Percentiles rank a stretch among this genome's conserved stretches.
Evolutionary conservation across 345 rosid species (phyloP).

Genomic region (Schrenkiella parvula): DNA sequence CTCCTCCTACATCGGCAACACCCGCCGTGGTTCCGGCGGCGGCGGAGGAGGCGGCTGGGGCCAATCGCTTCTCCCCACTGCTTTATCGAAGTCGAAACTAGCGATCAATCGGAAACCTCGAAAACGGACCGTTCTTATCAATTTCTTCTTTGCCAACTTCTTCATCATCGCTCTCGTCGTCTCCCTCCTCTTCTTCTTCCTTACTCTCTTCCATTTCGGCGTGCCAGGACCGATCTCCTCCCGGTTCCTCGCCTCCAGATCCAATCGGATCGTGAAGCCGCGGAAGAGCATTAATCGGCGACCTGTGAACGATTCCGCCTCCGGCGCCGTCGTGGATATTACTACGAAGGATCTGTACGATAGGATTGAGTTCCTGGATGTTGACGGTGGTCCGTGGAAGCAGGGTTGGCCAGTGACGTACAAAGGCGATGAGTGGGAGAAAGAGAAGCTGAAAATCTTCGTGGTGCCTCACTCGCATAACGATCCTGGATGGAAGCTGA

Average conservation of each 20-base stretch:
- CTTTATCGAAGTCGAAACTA: constrained; percentile 50
- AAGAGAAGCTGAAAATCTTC: constrained; percentile 74
- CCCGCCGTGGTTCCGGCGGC: constrained; percentile 53
- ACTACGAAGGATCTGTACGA: constrained; percentile 87
- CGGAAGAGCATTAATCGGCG: constrained; percentile 32
- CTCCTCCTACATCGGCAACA: constrained; percentile 60
- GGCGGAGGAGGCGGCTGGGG: constrained; percentile 46
- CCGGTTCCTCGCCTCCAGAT: constrained; percentile 42
- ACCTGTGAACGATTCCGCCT: constrained; percentile 29
- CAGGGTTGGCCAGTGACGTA: constrained; percentile 90
- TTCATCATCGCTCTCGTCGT: constrained; percentile 61
- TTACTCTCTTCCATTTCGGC: constrained; percentile 69
- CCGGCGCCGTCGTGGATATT: constrained; percentile 62
- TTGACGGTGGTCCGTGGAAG: constrained; percentile 92
- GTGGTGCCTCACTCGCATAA: constrained; percentile 98
- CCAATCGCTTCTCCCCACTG: constrained; percentile 44
- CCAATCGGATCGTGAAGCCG: constrained; percentile 26
- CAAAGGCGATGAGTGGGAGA: constrained; percentile 82
- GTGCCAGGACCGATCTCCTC: constrained; percentile 69
- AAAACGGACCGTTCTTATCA: constrained; percentile 52
- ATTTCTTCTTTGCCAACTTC: constrained; percentile 70
- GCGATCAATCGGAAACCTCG: constrained; percentile 57
- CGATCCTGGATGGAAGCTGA: constrained; percentile 98
- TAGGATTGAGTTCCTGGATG: constrained; percentile 76
- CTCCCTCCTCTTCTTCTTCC: constrained; percentile 67